Percentiles rank a stretch among this genome's conserved stretches.
These are phyloP conservation scores for Pascua sp. DNA, from an alignment of 1,284 basidiomycete species.

Conservation along the genomic window DNA sequence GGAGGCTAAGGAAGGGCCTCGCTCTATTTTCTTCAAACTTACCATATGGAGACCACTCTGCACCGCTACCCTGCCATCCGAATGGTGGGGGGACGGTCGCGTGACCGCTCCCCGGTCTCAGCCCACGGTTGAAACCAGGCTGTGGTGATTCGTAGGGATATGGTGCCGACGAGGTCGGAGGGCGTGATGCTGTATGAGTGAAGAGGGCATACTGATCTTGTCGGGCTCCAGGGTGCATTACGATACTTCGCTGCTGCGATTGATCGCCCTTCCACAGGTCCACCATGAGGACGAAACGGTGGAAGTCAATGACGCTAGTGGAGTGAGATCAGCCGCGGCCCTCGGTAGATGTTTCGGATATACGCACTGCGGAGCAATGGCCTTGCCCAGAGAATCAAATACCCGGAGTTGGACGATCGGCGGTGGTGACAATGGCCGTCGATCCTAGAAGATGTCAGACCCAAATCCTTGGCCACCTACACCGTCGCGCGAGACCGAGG, in stretches of 20 bases:
- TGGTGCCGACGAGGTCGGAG: not conserved
- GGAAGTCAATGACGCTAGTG: conserved; percentile 59
- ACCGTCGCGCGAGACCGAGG: too few relatives aligned
- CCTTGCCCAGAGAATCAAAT: conserved; percentile 55
- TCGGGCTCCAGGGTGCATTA: conserved; percentile 64
- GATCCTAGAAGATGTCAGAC: conserved; percentile 59
- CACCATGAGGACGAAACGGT: conserved; percentile 80
- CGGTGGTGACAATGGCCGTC: conserved; percentile 80
- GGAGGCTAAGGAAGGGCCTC: too few relatives aligned
- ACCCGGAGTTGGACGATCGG: conserved; percentile 58
- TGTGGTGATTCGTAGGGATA: conserved; percentile 4
- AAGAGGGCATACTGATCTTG: conserved; percentile 19
- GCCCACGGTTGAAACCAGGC: conserved; percentile 1
- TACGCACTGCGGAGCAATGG: conserved; percentile 73
- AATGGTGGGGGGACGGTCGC: not conserved
- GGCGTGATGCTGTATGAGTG: conserved; percentile 8
- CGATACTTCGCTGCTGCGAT: conserved; percentile 75
- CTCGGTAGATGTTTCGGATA: not conserved
- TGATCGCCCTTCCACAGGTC: conserved; percentile 82
- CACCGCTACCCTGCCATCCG: not conserved
- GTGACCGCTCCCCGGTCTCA: not conserved
- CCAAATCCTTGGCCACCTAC: too few relatives aligned
- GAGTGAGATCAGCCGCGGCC: not conserved
- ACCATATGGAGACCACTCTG: conserved; percentile 7
- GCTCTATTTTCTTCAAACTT: not conserved